Evolutionary conservation across 192 early-diverging fungal species (phyloP).

Genomic region (Entomortierella lignicola): DNA sequence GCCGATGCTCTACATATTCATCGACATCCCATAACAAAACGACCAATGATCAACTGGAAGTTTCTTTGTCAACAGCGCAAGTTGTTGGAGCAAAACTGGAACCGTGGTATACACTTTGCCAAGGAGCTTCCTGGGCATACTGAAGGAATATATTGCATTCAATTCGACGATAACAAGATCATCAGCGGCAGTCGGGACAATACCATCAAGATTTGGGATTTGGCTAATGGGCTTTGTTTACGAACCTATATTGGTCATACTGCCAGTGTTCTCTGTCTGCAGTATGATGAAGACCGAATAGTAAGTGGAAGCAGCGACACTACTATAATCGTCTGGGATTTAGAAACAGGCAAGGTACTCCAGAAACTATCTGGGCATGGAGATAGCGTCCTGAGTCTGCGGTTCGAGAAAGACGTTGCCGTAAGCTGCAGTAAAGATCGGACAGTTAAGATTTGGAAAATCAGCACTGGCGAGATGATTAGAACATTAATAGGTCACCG

Average conservation of each 20-base stretch:
- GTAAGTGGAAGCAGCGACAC: constrained; percentile 79
- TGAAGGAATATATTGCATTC: constrained; percentile 89
- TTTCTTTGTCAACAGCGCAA: constrained; percentile 74
- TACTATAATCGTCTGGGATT: constrained; percentile 77
- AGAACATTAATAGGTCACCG: constrained; percentile 78
- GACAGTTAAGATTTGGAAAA: constrained; percentile 85
- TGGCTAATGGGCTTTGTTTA: constrained; percentile 63
- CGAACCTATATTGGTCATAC: constrained; percentile 76
- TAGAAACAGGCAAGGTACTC: constrained; percentile 63
- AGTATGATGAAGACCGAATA: constrained; percentile 75
- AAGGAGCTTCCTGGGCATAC: constrained; percentile 79
- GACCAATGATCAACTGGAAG: constrained; percentile 76
- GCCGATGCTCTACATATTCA: constrained; percentile 44
- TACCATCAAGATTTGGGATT: constrained; percentile 83
- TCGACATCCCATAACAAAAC: constrained; percentile 42
- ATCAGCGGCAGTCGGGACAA: constrained; percentile 79
- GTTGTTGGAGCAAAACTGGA: constrained; percentile 81
- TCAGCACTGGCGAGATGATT: constrained; percentile 66
- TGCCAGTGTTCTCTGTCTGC: constrained; percentile 88
- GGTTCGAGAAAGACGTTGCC: constrained; percentile 77
- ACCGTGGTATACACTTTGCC: constrained; percentile 64
- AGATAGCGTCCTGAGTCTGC: constrained; percentile 81
- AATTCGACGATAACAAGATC: constrained; percentile 77
- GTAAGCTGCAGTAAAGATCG: constrained; percentile 89
- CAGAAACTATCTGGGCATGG: constrained; percentile 64